These are phyloP conservation scores for Psophocarpus tetragonolobus DNA, from an alignment of 306 rosid genomes.

Conservation along the genomic window DNA sequence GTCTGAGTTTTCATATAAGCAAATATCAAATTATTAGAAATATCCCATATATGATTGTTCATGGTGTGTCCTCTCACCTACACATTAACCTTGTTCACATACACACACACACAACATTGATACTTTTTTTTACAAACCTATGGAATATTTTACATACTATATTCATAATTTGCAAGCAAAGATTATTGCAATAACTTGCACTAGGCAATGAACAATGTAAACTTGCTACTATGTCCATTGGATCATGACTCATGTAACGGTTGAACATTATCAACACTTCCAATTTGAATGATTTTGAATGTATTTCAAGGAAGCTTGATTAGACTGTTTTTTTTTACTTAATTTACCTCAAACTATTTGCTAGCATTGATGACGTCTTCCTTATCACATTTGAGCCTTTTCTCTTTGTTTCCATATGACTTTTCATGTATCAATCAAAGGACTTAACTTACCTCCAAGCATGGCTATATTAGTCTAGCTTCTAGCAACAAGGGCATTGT, in stretches of 20 bases:
- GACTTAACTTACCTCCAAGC: background rate
- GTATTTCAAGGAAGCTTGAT: background rate
- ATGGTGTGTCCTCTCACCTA: background rate
- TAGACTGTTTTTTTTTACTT: background rate
- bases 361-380: background rate
- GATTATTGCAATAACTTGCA: background rate
- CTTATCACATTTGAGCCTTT: background rate
- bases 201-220: background rate
- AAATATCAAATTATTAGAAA: background rate
- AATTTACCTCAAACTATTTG: background rate
- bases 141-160: background rate
- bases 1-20: background rate
- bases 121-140: background rate
- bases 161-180: background rate
- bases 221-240: background rate
- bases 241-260: background rate
- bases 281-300: background rate
- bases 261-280: background rate
- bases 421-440: background rate
- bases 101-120: background rate
- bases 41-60: background rate
- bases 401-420: background rate
- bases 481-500: background rate
- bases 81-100: background rate
- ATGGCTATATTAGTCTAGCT: background rate